Evolutionary conservation across 2,329 filamentous ascomycete genomes (phyloP), one percentile per base, ranked within the genome.

Genomic region (Penicillium olsonii): DNA sequence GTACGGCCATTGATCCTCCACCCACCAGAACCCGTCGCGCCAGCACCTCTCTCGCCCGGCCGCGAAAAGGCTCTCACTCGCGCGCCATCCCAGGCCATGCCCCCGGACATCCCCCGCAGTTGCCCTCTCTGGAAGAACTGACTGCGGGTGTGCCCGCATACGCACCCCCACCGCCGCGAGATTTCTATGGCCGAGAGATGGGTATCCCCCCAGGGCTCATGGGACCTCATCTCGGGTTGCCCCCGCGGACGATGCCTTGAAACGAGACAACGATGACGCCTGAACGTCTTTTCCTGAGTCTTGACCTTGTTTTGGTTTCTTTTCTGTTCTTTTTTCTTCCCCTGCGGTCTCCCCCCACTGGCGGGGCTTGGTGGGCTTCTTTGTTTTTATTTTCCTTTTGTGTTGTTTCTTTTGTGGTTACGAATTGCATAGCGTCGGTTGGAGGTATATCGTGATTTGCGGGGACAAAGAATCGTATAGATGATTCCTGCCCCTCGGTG

Each of bases 1-100:
- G 76, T 43, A 76, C 80, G 55, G 78, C 81, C 31, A 66, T 76
- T 45, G 79, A 85, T 63, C 76, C 70, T 8, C 68, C 70, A 9
- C 55, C 62, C 17, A 65, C 68, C 18, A 65, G 69, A 53, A 50
- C 62, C 17, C 68, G 70, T 47, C 64, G 69, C 52, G 66, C 68
- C 38, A 73, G 68, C 48, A 66, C 70, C 27, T 70, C 69, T 37
- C 51, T 71, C 38, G 65, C 72, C 46, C 64, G 71, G 44, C 61
- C 70, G 40, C 63, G 72, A 56, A 70, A 73, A 57, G 68, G 68
- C 34, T 73, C 72, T 33, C 61, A 61, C 56, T 68, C 66, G 50
- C 65, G 64, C 49, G 73, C 68, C 68, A 61, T 66, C 51, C 61
- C 62, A 7, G 56, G 59, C 11, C 59, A 61, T 33, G 50, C 48